These are phyloP conservation scores for Yamadazyma dendronema DNA, from an alignment of 1,139 yeast genomes.

Conservation along the genomic window DNA sequence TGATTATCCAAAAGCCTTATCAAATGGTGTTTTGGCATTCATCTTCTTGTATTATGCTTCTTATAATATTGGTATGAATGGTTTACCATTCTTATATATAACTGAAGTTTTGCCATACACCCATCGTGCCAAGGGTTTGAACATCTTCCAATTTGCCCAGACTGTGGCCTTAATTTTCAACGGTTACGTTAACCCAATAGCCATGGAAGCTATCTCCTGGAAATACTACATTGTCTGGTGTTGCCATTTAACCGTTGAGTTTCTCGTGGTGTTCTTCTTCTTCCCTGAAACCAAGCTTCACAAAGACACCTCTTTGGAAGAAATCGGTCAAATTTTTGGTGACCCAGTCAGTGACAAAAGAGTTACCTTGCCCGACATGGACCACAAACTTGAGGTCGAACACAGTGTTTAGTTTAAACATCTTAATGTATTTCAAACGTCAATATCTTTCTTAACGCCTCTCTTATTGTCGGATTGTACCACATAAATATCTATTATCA, in stretches of 20 bases:
- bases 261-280: slow-evolving; percentile 37
- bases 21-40: slow-evolving; percentile 47
- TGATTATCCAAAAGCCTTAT: slow-evolving; percentile 33
- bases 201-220: slow-evolving; percentile 59
- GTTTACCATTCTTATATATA: slow-evolving; percentile 37
- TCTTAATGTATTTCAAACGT: too few species aligned
- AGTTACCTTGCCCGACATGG: background rate
- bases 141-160: slow-evolving; percentile 28
- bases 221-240: slow-evolving; percentile 58
- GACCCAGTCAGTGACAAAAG: slow-evolving; percentile 23
- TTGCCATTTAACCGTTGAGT: slow-evolving; percentile 37
- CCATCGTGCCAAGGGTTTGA: slow-evolving; percentile 45
- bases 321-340: slow-evolving; percentile 49
- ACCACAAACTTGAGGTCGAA: slow-evolving; percentile 5
- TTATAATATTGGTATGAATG: slow-evolving; percentile 41
- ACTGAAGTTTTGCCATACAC: slow-evolving; percentile 47
- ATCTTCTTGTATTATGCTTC: slow-evolving; percentile 40
- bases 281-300: slow-evolving; percentile 42
- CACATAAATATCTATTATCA: background rate
- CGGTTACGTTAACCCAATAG: slow-evolving; percentile 57
- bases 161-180: slow-evolving; percentile 23
- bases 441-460: too few species aligned
- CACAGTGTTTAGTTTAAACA: slow-evolving; percentile 4
- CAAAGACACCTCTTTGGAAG: slow-evolving; percentile 53
- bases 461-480: too few species aligned